phyloP scores from a whole-genome alignment of 2,329 filamentous ascomycete species.

The Cercospora sojina region DNA sequence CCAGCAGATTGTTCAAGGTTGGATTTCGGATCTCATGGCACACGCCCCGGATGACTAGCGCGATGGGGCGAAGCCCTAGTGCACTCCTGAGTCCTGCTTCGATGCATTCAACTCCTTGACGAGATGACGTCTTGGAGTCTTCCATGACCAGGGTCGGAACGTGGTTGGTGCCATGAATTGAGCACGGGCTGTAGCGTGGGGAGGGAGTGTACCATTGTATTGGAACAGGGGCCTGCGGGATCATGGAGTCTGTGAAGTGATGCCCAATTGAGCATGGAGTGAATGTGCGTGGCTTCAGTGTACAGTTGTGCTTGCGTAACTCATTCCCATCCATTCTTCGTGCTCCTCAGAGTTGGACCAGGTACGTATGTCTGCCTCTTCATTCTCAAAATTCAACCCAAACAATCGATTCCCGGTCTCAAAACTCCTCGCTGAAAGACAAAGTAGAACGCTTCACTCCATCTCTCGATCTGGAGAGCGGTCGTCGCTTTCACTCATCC shows the following conservation, averaged over 20 bases:
- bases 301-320: background rate
- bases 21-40: background rate
- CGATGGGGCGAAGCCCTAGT: background rate
- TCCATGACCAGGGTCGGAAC: background rate
- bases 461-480: background rate
- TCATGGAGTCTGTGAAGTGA: background rate
- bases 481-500: slow-evolving; percentile 34
- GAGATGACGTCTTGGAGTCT: background rate
- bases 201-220: background rate
- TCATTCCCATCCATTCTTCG: background rate
- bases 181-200: background rate
- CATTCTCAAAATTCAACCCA: background rate
- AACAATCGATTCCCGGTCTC: background rate
- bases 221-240: background rate
- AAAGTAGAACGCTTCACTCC: background rate
- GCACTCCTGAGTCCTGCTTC: background rate
- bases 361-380: background rate
- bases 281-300: background rate
- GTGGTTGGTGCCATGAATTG: background rate
- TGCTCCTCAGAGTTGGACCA: background rate
- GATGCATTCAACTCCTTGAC: background rate
- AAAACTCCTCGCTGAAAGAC: background rate
- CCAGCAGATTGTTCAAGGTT: background rate
- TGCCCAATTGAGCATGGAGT: background rate
- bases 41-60: background rate